phyloP scores from a whole-genome alignment of 2,329 filamentous ascomycete species.

The Aspergillus pseudonomiae region DNA sequence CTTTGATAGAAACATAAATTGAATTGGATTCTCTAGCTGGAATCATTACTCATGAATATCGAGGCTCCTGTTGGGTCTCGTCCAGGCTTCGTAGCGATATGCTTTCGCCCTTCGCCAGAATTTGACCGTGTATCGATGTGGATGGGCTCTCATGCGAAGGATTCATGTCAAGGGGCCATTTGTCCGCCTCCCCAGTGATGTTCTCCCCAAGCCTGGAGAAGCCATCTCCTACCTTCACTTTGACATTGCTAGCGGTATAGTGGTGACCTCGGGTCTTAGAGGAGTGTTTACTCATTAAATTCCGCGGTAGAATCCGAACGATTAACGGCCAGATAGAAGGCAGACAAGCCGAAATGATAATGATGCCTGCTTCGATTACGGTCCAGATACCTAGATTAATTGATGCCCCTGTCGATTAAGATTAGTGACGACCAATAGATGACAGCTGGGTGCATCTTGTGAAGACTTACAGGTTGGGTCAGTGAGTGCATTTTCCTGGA shows the following conservation, averaged over 20 bases:
- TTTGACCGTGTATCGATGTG: too few relatives aligned
- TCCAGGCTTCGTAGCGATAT: too few relatives aligned
- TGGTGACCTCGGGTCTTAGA: not conserved
- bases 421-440: not conserved
- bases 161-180: not conserved
- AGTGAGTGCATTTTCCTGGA: too few relatives aligned
- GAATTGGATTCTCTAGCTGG: too few relatives aligned
- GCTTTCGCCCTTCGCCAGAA: too few relatives aligned
- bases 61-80: too few relatives aligned
- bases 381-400: conserved; percentile 23
- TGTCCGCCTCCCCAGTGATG: not conserved
- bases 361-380: conserved; percentile 23
- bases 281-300: not conserved
- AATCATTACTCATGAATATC: too few relatives aligned
- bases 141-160: too few relatives aligned
- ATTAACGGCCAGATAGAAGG: conserved; percentile 27
- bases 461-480: too few relatives aligned
- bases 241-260: conserved; percentile 8
- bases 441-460: too few relatives aligned
- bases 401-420: conserved; percentile 17
- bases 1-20: too few relatives aligned
- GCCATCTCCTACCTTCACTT: conserved; percentile 5
- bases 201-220: conserved; percentile 8
- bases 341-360: conserved; percentile 27
- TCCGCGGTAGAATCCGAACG: conserved; percentile 8